Base-by-base conservation (phyloP, 169 alveolate genomes). In the Plasmodium knowlesi region DNA sequence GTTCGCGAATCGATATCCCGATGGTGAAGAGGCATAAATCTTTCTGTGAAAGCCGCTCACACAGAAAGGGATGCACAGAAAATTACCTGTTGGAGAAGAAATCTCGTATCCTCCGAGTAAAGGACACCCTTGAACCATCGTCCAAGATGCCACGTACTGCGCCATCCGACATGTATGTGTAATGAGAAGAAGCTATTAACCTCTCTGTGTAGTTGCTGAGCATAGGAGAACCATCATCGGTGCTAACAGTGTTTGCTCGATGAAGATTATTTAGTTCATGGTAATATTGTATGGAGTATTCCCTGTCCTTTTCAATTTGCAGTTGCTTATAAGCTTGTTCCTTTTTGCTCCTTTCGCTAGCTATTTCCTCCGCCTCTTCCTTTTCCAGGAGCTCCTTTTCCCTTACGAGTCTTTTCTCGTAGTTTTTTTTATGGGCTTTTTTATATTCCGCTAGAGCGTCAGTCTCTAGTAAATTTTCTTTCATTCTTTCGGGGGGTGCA, bases 281-380 rank as follows among this genome's bases (percentile, higher is more conserved):
- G 73, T 79, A 89, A 89, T 67, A 89, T 67, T 89, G 94, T 12
- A 73, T 54, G 16, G 94, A 89, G 41, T 89, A 89, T 79, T 89
- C 94, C 71, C 61, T 89, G 82, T 89, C 94, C 22, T 79, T 89
- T 50, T 89, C 94, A 2, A 89, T 61, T 89, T 89, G 90, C 46
- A 89, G 54, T 32, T 89, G 94, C 41, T 46, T 89, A 79, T 89
- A 89, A 54, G 61, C 76, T 37, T 89, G 39, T 57, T 89, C 94
- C 71, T 89, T 89, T 89, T 89, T 79, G 71, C 5, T 41, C 46
- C 12, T 79, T 79, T 88, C 90, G n/a, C 39, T 88, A 39, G 34
- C 30, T 37, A 25, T 9, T 16, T 88, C 90, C 32, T 88, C 89
- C 0, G 39, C 70, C 28, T 80, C 25, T 22, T 34, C 67, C 73